These are phyloP conservation scores for slime mould (Dictyostelium discoideum) DNA, from an alignment of 78 protist species.

Conservation along the genomic window DNA sequence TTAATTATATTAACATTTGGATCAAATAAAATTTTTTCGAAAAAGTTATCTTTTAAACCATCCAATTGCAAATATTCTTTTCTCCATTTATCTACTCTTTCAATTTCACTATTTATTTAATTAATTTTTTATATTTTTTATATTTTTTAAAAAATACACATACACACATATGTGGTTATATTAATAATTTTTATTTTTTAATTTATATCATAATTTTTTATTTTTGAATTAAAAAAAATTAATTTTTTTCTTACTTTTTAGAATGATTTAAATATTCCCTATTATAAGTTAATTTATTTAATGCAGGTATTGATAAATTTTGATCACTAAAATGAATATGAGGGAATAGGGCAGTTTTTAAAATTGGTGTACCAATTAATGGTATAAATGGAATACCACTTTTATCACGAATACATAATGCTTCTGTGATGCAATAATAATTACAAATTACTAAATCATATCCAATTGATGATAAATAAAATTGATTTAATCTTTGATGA, in stretches of 20 bases:
- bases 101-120: not conserved
- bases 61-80: not conserved
- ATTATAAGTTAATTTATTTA: not conserved
- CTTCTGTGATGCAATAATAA: not conserved
- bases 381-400: constrained; percentile 15
- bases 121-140: too few relatives aligned
- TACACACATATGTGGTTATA: too few relatives aligned
- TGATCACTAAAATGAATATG: not conserved
- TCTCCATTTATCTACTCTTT: constrained; percentile 7
- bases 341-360: not conserved
- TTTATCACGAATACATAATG: constrained; percentile 11
- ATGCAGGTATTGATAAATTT: not conserved
- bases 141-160: too few relatives aligned
- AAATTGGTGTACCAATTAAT: not conserved
- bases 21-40: not conserved
- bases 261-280: not conserved
- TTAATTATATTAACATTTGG: not conserved
- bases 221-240: not conserved
- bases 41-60: not conserved
- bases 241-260: not conserved
- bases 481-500: not conserved
- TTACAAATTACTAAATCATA: constrained; percentile 12
- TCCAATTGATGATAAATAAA: constrained; percentile 2
- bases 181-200: too few relatives aligned
- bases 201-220: not conserved